phyloP scores from a whole-genome alignment of 2,329 filamentous ascomycete genomes.

The Dothistroma pini region DNA sequence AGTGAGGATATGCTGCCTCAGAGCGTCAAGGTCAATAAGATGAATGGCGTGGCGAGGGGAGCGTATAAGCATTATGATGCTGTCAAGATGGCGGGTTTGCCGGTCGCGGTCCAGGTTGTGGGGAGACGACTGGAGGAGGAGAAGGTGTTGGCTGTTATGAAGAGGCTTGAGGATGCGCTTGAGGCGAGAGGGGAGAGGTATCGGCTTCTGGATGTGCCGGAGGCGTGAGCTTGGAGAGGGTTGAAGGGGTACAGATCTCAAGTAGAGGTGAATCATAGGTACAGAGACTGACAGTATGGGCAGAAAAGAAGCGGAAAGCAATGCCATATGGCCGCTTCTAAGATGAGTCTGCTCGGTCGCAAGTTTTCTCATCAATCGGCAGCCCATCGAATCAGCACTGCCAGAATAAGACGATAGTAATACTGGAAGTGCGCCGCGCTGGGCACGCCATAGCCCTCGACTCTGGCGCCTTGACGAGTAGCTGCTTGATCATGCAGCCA shows the following conservation, averaged over 20 bases:
- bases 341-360: too few relatives aligned
- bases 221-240: neutral
- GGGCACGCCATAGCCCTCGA: neutral
- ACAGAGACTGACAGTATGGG: too few relatives aligned
- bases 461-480: neutral
- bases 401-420: too few relatives aligned
- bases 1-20: conserved; percentile 62
- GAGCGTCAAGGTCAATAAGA: conserved; percentile 56
- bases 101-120: conserved; percentile 80
- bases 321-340: too few relatives aligned
- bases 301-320: too few relatives aligned
- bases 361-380: too few relatives aligned
- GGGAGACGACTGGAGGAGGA: conserved; percentile 79
- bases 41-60: conserved; percentile 76
- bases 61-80: conserved; percentile 86
- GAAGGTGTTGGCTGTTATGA: conserved; percentile 79
- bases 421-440: too few relatives aligned
- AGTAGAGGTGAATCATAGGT: too few relatives aligned
- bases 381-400: too few relatives aligned
- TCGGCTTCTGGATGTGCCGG: conserved; percentile 32
- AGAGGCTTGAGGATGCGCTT: conserved; percentile 70
- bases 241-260: neutral
- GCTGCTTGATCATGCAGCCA: neutral
- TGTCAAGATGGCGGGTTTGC: conserved; percentile 77
- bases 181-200: conserved; percentile 52